These are phyloP conservation scores for Hemisphaericaspora xylofermentans DNA, from an alignment of 1,139 yeast species.

Conservation along the genomic window DNA sequence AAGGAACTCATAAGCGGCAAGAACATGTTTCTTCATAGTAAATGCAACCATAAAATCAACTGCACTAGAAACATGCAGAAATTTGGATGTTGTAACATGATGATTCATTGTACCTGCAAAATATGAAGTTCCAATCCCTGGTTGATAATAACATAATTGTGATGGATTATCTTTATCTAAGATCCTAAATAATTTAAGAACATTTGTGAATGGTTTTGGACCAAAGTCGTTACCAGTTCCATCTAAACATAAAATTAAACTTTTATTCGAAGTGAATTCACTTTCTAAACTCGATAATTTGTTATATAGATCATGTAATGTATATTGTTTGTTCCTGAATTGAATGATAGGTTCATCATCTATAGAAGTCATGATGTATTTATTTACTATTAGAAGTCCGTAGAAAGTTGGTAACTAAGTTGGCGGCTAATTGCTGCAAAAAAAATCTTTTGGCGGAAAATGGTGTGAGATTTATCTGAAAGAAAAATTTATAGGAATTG, in stretches of 20 bases:
- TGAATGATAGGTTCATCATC: slow-evolving; percentile 5
- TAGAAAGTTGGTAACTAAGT: too few relatives aligned
- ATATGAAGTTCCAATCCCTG: slow-evolving; percentile 60
- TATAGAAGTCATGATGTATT: too few relatives aligned
- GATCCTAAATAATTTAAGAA: slow-evolving; percentile 51
- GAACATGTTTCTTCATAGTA: slow-evolving; percentile 53
- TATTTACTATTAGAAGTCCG: too few relatives aligned
- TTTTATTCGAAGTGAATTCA: slow-evolving; percentile 8
- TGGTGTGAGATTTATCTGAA: too few relatives aligned
- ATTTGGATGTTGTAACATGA: slow-evolving; percentile 17
- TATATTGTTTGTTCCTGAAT: slow-evolving; percentile 5
- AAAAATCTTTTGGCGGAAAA: not conserved
- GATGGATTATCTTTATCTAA: slow-evolving; percentile 41
- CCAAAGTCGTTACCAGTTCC: slow-evolving; percentile 65
- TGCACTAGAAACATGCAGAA: slow-evolving; percentile 16
- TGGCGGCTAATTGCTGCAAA: not conserved
- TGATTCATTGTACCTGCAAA: slow-evolving; percentile 32
- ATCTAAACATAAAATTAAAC: slow-evolving; percentile 54
- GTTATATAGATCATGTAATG: slow-evolving; percentile 2
- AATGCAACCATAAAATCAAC: slow-evolving; percentile 55
- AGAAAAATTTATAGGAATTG: too few relatives aligned
- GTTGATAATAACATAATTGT: slow-evolving; percentile 63
- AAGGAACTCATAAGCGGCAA: slow-evolving; percentile 54
- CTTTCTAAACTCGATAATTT: slow-evolving; percentile 1
- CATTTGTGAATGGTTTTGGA: slow-evolving; percentile 53